Evolutionary conservation across 1,139 yeast species (phyloP).

Genomic region (Suhomyces wounanorum): DNA sequence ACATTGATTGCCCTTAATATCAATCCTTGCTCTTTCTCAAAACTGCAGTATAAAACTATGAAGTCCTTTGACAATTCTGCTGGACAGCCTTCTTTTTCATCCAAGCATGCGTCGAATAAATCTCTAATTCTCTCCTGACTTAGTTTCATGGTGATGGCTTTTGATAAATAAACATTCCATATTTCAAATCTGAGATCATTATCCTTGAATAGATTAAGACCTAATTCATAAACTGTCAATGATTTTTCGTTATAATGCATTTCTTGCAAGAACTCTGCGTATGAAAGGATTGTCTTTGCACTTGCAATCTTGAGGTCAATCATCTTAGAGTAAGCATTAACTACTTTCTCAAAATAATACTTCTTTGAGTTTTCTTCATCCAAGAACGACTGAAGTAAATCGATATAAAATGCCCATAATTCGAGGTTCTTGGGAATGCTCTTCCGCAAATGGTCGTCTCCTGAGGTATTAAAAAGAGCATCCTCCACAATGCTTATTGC

Average conservation of each 20-base stretch:
- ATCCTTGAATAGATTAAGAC: conserved; percentile 58
- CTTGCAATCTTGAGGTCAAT: conserved; percentile 69
- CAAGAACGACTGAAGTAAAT: conserved; percentile 65
- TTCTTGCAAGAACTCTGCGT: conserved; percentile 62
- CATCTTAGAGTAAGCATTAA: conserved; percentile 56
- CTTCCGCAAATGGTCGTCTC: conserved; percentile 35
- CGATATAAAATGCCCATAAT: conserved; percentile 77
- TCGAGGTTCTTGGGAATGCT: conserved; percentile 62
- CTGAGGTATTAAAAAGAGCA: conserved; percentile 36
- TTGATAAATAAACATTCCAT: conserved; percentile 69
- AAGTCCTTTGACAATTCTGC: conserved; percentile 47
- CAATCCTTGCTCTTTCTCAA: conserved; percentile 47
- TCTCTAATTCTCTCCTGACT: conserved; percentile 66
- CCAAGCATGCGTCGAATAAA: conserved; percentile 61
- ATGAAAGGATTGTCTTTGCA: conserved; percentile 64
- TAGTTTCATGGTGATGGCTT: conserved; percentile 35
- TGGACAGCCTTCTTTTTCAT: conserved; percentile 42
- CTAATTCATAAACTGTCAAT: conserved; percentile 67
- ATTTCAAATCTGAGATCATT: conserved; percentile 64
- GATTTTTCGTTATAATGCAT: conserved; percentile 51
- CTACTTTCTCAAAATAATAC: conserved; percentile 24
- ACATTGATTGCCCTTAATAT: conserved; percentile 31
- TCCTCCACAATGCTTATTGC: conserved; percentile 56
- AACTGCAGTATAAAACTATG: conserved; percentile 57
- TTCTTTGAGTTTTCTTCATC: conserved; percentile 26